These are phyloP conservation scores for Leccinum truebloodii DNA, from an alignment of 768 basidiomycete species.

Conservation along the genomic window DNA sequence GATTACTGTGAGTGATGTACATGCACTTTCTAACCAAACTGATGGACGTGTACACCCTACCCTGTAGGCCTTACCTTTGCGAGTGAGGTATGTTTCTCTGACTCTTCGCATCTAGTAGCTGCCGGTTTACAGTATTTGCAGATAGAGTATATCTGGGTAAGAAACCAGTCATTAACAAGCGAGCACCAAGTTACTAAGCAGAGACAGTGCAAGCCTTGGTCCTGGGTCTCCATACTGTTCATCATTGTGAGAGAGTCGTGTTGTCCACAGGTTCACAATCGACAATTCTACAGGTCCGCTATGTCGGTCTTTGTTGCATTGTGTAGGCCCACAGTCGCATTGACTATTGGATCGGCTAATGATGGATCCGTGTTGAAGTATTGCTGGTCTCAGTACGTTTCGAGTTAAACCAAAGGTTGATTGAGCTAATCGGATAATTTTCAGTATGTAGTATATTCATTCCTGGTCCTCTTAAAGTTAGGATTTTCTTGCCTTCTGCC, in stretches of 20 bases:
- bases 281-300: slow-evolving; percentile 1
- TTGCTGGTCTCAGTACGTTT: slow-evolving; percentile 1
- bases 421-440: neutral
- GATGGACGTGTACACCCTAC: neutral
- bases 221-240: slow-evolving; percentile 13
- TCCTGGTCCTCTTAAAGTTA: slow-evolving; percentile 3
- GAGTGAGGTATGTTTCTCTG: slow-evolving; percentile 1
- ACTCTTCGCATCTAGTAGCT: neutral
- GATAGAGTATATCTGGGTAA: slow-evolving; percentile 22
- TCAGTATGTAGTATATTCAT: slow-evolving; percentile 2
- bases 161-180: neutral
- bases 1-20: neutral
- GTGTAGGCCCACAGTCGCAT: neutral
- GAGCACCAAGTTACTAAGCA: neutral
- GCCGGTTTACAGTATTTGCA: neutral
- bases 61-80: slow-evolving; percentile 10
- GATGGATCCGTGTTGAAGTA: neutral
- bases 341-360: neutral
- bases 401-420: neutral
- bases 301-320: neutral
- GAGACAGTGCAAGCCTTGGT: slow-evolving; percentile 6
- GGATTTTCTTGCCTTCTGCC: neutral
- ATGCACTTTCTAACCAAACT: neutral
- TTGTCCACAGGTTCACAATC: neutral
- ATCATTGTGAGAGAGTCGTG: slow-evolving; percentile 1